These are phyloP conservation scores for Nyssa sinensis DNA, from an alignment of 148 eudicot genomes.

Conservation along the genomic window DNA sequence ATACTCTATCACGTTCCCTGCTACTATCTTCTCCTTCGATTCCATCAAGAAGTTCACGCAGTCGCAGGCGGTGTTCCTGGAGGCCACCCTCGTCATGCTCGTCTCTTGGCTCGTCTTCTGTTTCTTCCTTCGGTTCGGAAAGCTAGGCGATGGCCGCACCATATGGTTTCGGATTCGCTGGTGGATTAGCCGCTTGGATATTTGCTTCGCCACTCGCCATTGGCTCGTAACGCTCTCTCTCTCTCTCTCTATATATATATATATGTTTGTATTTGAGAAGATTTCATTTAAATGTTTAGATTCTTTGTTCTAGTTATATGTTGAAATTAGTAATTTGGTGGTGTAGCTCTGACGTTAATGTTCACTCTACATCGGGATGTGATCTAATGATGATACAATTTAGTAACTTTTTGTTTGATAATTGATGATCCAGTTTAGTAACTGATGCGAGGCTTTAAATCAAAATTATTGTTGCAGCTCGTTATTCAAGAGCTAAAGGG, in stretches of 20 bases:
- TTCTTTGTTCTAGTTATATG: background rate
- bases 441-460: too few species aligned
- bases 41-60: slow-evolving; percentile 72
- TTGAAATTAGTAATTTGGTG: background rate
- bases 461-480: too few species aligned
- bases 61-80: slow-evolving; percentile 84
- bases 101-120: slow-evolving; percentile 68
- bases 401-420: too few species aligned
- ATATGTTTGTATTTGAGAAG: background rate
- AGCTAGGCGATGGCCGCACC: slow-evolving; percentile 58
- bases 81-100: slow-evolving; percentile 56
- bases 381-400: too few species aligned
- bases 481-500: too few species aligned
- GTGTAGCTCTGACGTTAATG: background rate
- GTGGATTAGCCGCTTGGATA: slow-evolving; percentile 91
- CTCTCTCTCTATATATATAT: background rate
- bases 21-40: slow-evolving; percentile 63
- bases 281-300: too few species aligned
- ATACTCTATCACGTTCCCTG: slow-evolving; percentile 52
- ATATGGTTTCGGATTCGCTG: slow-evolving; percentile 78
- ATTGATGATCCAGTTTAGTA: too few species aligned
- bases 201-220: slow-evolving; percentile 82
- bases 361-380: too few species aligned
- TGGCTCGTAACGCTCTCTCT: slow-evolving; percentile 57
- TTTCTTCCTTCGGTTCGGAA: slow-evolving; percentile 46